These are phyloP conservation scores for Monilinia fructigena DNA, from an alignment of 2,329 filamentous ascomycete genomes.

Conservation along the genomic window DNA sequence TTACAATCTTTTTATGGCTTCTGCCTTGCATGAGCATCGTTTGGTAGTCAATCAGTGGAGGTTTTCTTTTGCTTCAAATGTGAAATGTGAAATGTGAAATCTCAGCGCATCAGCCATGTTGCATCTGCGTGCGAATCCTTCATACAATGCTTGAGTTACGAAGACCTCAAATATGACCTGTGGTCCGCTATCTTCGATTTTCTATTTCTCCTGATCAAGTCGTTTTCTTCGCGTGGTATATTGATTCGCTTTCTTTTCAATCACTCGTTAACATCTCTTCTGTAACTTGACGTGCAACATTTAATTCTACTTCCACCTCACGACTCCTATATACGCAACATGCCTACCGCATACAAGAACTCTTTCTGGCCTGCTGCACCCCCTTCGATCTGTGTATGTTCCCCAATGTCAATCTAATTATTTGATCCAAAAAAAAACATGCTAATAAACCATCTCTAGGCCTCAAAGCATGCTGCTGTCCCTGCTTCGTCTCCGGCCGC, in stretches of 20 bases:
- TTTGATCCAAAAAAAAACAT: background rate
- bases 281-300: background rate
- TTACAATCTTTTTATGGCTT: slow-evolving; percentile 12
- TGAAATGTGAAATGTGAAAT: background rate
- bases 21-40: background rate
- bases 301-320: background rate
- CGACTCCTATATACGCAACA: background rate
- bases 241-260: background rate
- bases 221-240: background rate
- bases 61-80: background rate
- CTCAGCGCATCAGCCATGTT: slow-evolving; percentile 1
- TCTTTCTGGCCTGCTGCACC: slow-evolving; percentile 22
- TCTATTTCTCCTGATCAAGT: background rate
- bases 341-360: slow-evolving; percentile 5
- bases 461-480: slow-evolving; percentile 16
- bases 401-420: background rate
- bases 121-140: slow-evolving; percentile 7
- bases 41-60: background rate
- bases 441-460: background rate
- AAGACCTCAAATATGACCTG: slow-evolving; percentile 4
- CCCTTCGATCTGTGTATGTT: slow-evolving; percentile 16
- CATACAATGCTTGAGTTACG: background rate
- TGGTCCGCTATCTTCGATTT: background rate
- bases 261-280: background rate
- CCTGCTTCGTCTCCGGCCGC: slow-evolving; percentile 22